Conservation (phyloP, 2,329 filamentous ascomycete genomes). For the Aspergillus neotritici region DNA sequence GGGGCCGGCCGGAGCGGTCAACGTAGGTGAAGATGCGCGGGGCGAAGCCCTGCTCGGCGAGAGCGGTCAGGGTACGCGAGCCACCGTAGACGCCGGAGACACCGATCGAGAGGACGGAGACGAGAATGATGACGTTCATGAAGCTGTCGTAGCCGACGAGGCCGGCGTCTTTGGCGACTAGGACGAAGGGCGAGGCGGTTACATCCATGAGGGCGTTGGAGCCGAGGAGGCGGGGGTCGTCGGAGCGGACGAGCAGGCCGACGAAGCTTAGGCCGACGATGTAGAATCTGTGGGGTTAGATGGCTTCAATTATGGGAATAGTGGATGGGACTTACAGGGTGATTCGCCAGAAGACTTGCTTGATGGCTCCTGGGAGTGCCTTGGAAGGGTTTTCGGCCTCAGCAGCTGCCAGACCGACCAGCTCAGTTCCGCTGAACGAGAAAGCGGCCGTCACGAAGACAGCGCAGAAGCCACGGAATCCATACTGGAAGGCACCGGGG, state of each 20-base stretch:
- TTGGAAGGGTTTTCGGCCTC: conserved; percentile 50
- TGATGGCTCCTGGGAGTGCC: conserved; percentile 44
- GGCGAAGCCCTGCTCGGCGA: conserved; percentile 44
- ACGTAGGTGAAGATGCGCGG: conserved; percentile 42
- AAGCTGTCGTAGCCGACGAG: conserved; percentile 57
- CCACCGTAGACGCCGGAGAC: conserved; percentile 55
- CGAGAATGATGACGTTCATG: conserved; percentile 62
- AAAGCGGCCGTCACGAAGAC: conserved; percentile 56
- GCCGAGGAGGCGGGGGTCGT: conserved; percentile 37
- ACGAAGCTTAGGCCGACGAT: conserved; percentile 43
- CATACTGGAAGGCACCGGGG: conserved; percentile 37
- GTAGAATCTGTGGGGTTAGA: conserved; percentile 35
- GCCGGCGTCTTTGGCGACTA: conserved; percentile 57
- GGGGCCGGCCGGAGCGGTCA: conserved; percentile 40
- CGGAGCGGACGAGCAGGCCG: conserved; percentile 41
- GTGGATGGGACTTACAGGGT: conserved; percentile 22
- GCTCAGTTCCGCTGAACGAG: conserved; percentile 52
- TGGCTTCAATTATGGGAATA: background rate
- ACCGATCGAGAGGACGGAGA: conserved; percentile 56
- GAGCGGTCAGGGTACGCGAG: conserved; percentile 53
- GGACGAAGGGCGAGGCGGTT: conserved; percentile 59
- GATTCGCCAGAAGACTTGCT: conserved; percentile 50
- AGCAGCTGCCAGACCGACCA: conserved; percentile 46
- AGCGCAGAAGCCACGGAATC: conserved; percentile 49
- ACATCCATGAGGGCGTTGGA: conserved; percentile 35